phyloP scores from a whole-genome alignment of 345 rosid species.

The Triadica sebifera region DNA sequence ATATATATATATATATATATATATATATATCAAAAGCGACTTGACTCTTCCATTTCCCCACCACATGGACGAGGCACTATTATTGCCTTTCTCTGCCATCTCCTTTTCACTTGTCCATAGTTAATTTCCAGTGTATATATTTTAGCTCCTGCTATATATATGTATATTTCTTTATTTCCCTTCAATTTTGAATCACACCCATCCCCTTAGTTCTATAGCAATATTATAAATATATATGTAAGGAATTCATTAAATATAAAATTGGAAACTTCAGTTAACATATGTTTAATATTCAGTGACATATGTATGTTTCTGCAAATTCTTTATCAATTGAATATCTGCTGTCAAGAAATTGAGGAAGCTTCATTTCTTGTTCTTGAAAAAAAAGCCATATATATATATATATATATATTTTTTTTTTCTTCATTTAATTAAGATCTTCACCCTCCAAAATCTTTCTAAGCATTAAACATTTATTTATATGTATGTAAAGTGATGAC shows the following conservation, averaged over 20 bases:
- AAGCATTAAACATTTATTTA: too few species aligned
- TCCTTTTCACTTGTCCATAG: slow-evolving; percentile 25
- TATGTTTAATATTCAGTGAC: too few species aligned
- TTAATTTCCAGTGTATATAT: background rate
- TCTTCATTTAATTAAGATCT: too few species aligned
- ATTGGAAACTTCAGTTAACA: too few species aligned
- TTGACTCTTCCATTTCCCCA: slow-evolving; percentile 31
- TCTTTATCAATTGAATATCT: too few species aligned
- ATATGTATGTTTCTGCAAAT: too few species aligned
- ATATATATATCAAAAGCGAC: slow-evolving; percentile 33
- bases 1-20: too few species aligned
- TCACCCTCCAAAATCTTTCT: background rate
- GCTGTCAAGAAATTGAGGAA: too few species aligned
- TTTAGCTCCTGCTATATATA: background rate
- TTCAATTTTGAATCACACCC: background rate
- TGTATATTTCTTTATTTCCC: background rate
- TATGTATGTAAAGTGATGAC: too few species aligned
- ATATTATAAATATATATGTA: background rate
- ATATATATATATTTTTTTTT: too few species aligned
- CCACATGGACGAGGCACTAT: slow-evolving; percentile 34
- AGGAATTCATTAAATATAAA: too few species aligned
- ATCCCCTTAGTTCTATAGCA: background rate
- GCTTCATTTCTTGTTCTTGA: background rate
- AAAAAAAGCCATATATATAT: background rate
- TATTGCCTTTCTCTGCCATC: slow-evolving; percentile 36